These are phyloP conservation scores for Colletotrichum tropicale DNA, from an alignment of 2,329 filamentous ascomycete genomes.

Conservation along the genomic window DNA sequence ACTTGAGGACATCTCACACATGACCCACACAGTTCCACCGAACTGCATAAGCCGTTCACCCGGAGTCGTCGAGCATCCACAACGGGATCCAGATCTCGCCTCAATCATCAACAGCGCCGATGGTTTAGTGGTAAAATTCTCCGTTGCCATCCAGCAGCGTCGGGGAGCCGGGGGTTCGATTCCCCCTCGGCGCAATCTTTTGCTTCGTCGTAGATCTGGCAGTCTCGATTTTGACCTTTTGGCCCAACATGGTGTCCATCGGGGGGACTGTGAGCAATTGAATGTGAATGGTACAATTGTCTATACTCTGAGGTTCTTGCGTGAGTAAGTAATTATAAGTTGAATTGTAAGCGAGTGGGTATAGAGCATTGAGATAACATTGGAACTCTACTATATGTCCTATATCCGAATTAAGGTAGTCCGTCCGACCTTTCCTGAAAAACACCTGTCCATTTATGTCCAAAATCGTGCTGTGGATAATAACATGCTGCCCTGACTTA, in stretches of 20 bases:
- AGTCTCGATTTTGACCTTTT: neutral
- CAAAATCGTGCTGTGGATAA: accelerated
- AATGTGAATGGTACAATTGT: no score
- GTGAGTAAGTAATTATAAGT: accelerated
- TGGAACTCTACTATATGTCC: neutral
- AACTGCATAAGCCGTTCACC: no score
- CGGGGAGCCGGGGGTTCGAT: neutral
- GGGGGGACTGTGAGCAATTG: neutral
- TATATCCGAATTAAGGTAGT: accelerated
- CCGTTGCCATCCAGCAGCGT: neutral
- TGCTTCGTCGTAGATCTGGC: accelerated
- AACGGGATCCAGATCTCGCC: accelerated
- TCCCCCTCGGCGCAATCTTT: neutral
- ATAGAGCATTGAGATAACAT: accelerated
- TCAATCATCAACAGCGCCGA: neutral
- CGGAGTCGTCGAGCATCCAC: no score
- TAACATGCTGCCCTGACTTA: accelerated
- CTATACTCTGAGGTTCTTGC: neutral
- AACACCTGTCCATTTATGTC: neutral
- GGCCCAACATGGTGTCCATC: neutral
- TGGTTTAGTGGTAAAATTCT: neutral
- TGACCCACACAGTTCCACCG: neutral
- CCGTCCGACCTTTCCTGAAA: neutral
- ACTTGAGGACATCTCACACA: neutral
- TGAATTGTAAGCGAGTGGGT: accelerated